Percentiles rank a stretch among this genome's conserved stretches.
phyloP scores from a whole-genome alignment of 352 stramenopile species.

The Globisporangium orthogonon region DNA sequence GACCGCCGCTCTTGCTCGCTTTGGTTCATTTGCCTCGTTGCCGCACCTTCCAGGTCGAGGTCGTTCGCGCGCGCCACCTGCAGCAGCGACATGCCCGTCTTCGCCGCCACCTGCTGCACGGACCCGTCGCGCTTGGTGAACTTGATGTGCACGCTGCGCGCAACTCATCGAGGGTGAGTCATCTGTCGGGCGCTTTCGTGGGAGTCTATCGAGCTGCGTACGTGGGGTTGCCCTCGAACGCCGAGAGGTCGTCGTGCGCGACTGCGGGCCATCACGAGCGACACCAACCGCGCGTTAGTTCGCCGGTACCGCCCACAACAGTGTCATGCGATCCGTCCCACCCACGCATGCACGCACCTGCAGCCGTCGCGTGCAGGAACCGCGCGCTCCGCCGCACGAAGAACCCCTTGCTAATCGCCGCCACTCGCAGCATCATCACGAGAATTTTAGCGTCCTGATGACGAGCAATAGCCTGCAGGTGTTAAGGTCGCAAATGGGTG shows the following conservation, averaged over 20 bases:
- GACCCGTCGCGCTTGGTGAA: slow-evolving; percentile 63
- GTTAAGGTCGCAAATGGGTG: too few species aligned
- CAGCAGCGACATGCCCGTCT: slow-evolving; percentile 83
- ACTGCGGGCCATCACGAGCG: slow-evolving; percentile 3
- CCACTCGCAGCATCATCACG: neutral
- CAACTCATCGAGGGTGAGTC: too few species aligned
- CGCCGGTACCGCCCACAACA: neutral
- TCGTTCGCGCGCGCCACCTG: slow-evolving; percentile 92
- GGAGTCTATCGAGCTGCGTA: slow-evolving; percentile 13
- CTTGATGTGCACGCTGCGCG: slow-evolving; percentile 62
- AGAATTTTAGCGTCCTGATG: too few species aligned
- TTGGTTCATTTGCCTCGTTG: neutral
- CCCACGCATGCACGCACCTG: slow-evolving; percentile 13
- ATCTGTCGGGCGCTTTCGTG: too few species aligned
- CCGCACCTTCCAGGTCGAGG: slow-evolving; percentile 90
- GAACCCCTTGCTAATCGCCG: slow-evolving; percentile 2
- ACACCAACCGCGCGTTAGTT: neutral
- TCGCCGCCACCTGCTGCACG: slow-evolving; percentile 54
- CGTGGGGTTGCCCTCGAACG: slow-evolving; percentile 50
- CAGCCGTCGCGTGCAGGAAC: slow-evolving; percentile 31
- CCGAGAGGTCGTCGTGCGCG: slow-evolving; percentile 43
- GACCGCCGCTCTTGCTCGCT: neutral
- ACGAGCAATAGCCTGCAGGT: too few species aligned
- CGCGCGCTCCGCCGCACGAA: neutral
- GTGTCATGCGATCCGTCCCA: too few species aligned